Evolutionary conservation across 2,329 filamentous ascomycete genomes (phyloP), one percentile per base, ranked within the genome.

Genomic region (Elsinoe necatrix): DNA sequence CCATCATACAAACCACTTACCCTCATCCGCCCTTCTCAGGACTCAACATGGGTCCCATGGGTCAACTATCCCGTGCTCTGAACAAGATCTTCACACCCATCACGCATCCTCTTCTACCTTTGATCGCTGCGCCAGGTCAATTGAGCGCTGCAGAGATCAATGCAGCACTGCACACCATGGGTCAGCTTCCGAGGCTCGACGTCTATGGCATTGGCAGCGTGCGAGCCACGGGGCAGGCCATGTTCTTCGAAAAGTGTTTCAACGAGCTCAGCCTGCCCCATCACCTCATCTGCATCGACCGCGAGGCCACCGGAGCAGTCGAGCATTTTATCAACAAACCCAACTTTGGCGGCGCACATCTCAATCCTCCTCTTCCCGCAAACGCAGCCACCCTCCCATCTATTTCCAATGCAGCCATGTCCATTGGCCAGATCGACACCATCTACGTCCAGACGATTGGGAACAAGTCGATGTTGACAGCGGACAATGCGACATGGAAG

Each of bases 81-180:
- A 95, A 95, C 71, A 88, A 86, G 57, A 85, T 92, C 60, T 92
- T 95, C 68, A 91, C 88, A 0, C 88, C 89, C 23, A 91, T 95
- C 66, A 95, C 89, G 0, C 89, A 95, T 65, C 88, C 89, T 1
- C 75, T 93, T 8, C 76, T 95, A 2, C 89, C 89, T 7, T 84
- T 90, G 66, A 89, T 93, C 58, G 89, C 89, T 21, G 89, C 89
- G 0, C 89, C 89, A 0, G 89, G 89, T 7, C 89, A 95, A 70
- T 77, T 95, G 73, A 91, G 86, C 62, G 87, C 87, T 1, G 86
- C 89, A 14, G 87, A 93, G 71, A 93, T 93, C 69, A 93, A 95
- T 66, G 80, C 82, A 47, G 86, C 87, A 3, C 73, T 93, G 27
- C 83, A 88, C 55, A 83, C 87, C 58, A 84, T 95, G 69, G 88